phyloP scores from a whole-genome alignment of 257 asterid species.

The Solanum clarkiae region DNA sequence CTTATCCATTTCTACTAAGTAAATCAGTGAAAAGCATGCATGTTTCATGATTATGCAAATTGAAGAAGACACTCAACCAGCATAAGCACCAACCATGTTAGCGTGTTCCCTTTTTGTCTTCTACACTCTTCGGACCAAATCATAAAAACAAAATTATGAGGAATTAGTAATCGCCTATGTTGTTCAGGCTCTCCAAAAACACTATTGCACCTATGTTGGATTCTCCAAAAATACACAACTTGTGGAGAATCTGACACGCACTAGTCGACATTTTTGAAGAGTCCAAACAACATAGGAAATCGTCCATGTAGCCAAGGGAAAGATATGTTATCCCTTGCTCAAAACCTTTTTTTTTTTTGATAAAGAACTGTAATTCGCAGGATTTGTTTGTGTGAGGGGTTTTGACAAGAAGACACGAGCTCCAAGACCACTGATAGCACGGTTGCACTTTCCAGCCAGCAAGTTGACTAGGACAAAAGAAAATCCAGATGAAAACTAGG shows the following conservation, averaged over 20 bases:
- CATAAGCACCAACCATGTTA: background rate
- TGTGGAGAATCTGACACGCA: too few relatives aligned
- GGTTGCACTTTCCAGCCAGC: slow-evolving; percentile 90
- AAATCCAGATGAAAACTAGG: slow-evolving; percentile 31
- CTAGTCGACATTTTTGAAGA: too few relatives aligned
- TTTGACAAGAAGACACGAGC: slow-evolving; percentile 69
- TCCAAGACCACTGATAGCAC: slow-evolving; percentile 84
- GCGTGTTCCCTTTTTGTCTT: background rate
- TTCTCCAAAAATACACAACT: too few relatives aligned
- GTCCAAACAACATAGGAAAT: too few relatives aligned
- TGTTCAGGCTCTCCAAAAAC: too few relatives aligned
- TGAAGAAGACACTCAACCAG: background rate
- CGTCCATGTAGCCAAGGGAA: background rate
- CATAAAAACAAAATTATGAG: background rate
- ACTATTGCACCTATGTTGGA: too few relatives aligned
- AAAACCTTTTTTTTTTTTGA: background rate
- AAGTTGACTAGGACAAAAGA: slow-evolving; percentile 45
- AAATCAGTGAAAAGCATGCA: background rate
- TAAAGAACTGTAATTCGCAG: slow-evolving; percentile 24
- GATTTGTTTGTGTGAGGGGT: slow-evolving; percentile 93
- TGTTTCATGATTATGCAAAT: background rate
- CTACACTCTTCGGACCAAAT: background rate
- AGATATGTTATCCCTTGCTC: background rate
- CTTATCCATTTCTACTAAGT: background rate
- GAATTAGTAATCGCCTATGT: background rate